Base-by-base conservation (phyloP, 352 stramenopile genomes). In the Phytophthora parvispora region DNA sequence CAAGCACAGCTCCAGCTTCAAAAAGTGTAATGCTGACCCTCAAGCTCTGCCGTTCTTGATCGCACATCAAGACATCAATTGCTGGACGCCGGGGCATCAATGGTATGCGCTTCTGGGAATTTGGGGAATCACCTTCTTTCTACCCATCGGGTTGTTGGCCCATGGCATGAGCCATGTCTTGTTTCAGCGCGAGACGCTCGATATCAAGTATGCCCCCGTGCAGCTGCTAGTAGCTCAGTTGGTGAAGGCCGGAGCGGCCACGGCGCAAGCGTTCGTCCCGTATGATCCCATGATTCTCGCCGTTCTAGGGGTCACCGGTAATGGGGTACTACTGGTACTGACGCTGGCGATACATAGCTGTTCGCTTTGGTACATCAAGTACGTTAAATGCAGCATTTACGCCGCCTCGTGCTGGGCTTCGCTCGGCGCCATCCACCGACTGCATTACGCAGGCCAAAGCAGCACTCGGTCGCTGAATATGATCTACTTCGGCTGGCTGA, bases 91-190 rank as follows among this genome's bases (percentile, higher is more conserved):
- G 24, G 53, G 53, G 20, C 83, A 89, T 47, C 69, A 65, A 42
- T 77, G 72, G 57, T 88, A 84, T 32, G 75, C 80, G 9, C 61
- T 89, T n/a, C 60, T 91, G 3, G 83, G 81, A 2, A 49, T 90
- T n/a, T 84, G 79, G 77, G 81, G 81, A 0, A 71, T 87, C 18
- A 80, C 79, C 6, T 89, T 89, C 69, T 88, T 89, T 64, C 36
- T 91, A 8, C 83, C 79, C 1, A 84, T 91, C 15, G 83, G 81
- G 2, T 48, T 91, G 31, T 67, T 91, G 25, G 71, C 78, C 7
- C 77, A 87, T 31, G 83, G 83, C 22, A 90, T 91, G 83, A 89
- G 74, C 45, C 80, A 91, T 24, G 83, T 91, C 20, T 43, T 91
- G 40, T 91, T 91, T 40, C 79, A 85, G 40, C 75, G 83, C 31